Percentiles rank a stretch among this genome's conserved stretches.
Conservation (phyloP, 768 basidiomycete species). For the Russula compacta region DNA sequence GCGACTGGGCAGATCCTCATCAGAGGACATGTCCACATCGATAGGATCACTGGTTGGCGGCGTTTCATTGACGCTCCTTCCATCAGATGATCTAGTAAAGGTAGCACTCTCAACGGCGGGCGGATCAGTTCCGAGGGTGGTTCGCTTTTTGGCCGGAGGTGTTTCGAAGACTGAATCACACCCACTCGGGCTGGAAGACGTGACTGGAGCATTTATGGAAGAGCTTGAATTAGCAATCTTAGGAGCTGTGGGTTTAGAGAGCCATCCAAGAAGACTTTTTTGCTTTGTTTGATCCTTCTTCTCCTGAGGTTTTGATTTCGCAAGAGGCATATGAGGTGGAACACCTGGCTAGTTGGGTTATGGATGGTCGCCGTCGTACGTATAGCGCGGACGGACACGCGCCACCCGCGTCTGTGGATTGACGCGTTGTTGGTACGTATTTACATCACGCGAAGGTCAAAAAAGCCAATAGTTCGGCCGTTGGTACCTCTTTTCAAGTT, state of each 20-base stretch:
- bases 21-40: conserved; percentile 64
- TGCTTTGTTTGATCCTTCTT: conserved; percentile 41
- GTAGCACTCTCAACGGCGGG: conserved; percentile 32
- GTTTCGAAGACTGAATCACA: conserved; percentile 19
- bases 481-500: no score
- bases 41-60: conserved; percentile 74
- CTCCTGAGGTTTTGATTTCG: conserved; percentile 11
- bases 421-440: conserved; percentile 16
- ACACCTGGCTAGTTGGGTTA: background rate
- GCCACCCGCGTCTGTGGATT: conserved; percentile 2
- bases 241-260: conserved; percentile 28
- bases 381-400: background rate
- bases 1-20: conserved; percentile 32
- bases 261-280: conserved; percentile 67
- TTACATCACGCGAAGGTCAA: background rate
- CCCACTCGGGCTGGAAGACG: conserved; percentile 16
- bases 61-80: conserved; percentile 42
- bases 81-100: conserved; percentile 39
- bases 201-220: conserved; percentile 1
- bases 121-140: conserved; percentile 25
- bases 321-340: conserved; percentile 1
- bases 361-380: background rate
- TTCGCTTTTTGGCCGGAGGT: conserved; percentile 16
- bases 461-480: background rate
- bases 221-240: conserved; percentile 9